A percentile compares a stretch with the other conserved stretches of the same genome.
Evolutionary conservation across 176 grass and related monocot genomes (phyloP).

Genomic region (Carex myosuroides): DNA sequence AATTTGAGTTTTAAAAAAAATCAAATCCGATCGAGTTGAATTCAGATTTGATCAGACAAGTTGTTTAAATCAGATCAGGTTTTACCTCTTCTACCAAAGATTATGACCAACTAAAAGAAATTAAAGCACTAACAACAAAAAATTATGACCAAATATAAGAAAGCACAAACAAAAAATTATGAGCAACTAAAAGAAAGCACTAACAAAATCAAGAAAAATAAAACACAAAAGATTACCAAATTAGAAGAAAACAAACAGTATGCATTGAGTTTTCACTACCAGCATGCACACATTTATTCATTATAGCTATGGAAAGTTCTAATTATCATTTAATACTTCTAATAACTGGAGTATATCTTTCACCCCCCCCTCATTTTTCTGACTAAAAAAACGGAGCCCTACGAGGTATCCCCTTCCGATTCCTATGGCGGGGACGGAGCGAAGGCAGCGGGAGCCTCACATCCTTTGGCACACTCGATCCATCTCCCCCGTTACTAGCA

Average conservation of each 20-base stretch:
- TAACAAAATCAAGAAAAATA: background rate
- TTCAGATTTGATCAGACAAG: background rate
- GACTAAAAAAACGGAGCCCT: slow-evolving; percentile 32
- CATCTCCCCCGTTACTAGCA: background rate
- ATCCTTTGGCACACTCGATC: background rate
- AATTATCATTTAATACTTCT: background rate
- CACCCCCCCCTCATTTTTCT: background rate
- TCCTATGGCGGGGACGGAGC: background rate
- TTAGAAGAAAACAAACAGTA: background rate
- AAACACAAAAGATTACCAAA: background rate
- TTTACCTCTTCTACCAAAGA: background rate
- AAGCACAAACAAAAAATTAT: background rate
- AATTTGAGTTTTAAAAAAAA: background rate
- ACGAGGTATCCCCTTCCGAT: slow-evolving; percentile 45
- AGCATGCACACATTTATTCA: background rate
- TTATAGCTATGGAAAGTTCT: background rate
- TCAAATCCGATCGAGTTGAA: background rate
- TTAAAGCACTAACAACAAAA: too few relatives aligned
- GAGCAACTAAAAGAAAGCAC: background rate
- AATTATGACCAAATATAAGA: background rate
- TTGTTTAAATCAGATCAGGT: background rate
- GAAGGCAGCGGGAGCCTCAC: background rate
- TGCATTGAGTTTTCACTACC: background rate
- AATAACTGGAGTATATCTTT: background rate
- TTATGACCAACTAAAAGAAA: background rate